Evolutionary conservation across 2,329 filamentous ascomycete genomes (phyloP).

Genomic region (Tricladium varicosporioides): DNA sequence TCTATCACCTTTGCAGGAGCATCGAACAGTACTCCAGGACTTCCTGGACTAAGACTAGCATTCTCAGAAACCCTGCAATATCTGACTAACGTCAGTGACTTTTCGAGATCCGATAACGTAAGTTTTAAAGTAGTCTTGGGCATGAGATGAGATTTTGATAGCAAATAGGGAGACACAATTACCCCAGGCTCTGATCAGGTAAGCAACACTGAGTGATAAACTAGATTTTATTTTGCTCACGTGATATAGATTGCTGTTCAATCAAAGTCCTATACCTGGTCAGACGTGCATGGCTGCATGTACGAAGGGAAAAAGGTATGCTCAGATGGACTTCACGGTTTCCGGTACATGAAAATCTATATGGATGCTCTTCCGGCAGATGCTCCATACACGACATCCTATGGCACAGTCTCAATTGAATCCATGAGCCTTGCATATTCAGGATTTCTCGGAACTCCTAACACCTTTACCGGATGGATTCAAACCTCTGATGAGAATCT

Average conservation of each 20-base stretch:
- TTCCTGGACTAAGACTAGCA: constrained; percentile 43
- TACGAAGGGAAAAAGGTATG: constrained; percentile 42
- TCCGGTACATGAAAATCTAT: constrained; percentile 49
- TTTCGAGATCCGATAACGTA: constrained; percentile 47
- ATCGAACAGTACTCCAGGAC: constrained; percentile 31
- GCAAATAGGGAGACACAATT: constrained; percentile 35
- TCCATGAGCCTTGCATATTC: constrained; percentile 43
- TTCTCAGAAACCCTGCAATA: constrained; percentile 50
- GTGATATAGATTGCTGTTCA: constrained; percentile 43
- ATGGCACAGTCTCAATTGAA: constrained; percentile 43
- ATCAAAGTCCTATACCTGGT: constrained; percentile 43
- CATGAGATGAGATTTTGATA: not conserved
- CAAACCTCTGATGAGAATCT: constrained; percentile 49
- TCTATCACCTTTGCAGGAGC: constrained; percentile 42
- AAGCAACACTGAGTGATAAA: constrained; percentile 7
- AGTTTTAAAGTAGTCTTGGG: constrained; percentile 9
- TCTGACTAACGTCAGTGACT: constrained; percentile 45
- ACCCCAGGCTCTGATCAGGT: constrained; percentile 49
- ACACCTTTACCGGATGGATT: constrained; percentile 50
- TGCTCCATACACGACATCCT: constrained; percentile 42
- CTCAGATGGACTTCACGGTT: constrained; percentile 51
- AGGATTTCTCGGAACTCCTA: constrained; percentile 45
- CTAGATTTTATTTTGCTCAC: constrained; percentile 3
- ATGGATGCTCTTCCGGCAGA: constrained; percentile 45
- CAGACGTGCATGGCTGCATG: constrained; percentile 43